Evolutionary conservation across 768 basidiomycete genomes (phyloP).

Genomic region (Podaxis mareebaensis): DNA sequence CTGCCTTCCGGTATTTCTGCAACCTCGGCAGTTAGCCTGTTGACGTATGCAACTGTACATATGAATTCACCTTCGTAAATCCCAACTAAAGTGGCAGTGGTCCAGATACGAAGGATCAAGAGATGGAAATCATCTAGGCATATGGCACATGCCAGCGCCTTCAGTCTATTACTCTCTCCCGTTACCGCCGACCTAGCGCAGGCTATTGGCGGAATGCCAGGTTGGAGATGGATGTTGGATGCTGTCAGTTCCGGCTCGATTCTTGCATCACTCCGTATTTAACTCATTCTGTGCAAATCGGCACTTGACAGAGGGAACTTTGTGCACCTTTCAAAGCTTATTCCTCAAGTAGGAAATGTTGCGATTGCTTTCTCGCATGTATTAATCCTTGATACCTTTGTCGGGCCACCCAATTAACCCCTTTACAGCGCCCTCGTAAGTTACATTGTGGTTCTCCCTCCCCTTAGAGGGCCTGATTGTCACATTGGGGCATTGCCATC

Average conservation of each 20-base stretch:
- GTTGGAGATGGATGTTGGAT: conserved; percentile 40
- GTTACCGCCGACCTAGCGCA: conserved; percentile 50
- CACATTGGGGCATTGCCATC: conserved; percentile 41
- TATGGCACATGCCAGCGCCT: conserved; percentile 29
- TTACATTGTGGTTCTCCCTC: neutral
- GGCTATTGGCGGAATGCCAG: conserved; percentile 45
- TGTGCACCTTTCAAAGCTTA: conserved; percentile 47
- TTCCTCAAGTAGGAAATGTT: conserved; percentile 53
- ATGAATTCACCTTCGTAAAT: no score
- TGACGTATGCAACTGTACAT: conserved; percentile 19
- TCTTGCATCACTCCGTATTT: neutral
- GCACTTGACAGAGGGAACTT: conserved; percentile 33
- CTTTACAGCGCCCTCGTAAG: conserved; percentile 25
- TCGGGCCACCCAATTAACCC: neutral
- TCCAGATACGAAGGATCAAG: conserved; percentile 21
- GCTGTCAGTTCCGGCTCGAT: conserved; percentile 24
- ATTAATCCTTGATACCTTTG: conserved; percentile 17
- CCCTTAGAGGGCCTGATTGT: neutral
- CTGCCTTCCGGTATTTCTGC: conserved; percentile 21
- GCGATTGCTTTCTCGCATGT: conserved; percentile 44
- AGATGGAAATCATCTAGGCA: conserved; percentile 19
- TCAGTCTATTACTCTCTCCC: conserved; percentile 46
- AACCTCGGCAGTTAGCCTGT: conserved; percentile 23
- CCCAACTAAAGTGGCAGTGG: conserved; percentile 17
- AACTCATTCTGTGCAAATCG: conserved; percentile 8